Conservation (phyloP, 169 alveolate genomes). For the Eimeria acervulina region DNA sequence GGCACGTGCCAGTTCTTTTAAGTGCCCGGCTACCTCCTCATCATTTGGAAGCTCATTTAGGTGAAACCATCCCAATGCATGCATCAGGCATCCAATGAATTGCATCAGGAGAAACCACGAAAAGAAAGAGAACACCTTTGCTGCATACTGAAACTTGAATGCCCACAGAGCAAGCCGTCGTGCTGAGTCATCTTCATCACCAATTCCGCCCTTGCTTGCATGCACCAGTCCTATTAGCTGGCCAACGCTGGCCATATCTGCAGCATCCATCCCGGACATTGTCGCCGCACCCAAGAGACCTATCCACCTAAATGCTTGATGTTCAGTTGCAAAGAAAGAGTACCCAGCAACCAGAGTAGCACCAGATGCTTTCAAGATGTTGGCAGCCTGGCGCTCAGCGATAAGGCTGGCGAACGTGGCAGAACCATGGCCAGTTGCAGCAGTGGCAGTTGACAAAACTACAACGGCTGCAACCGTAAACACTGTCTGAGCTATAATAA, state of each 20-base stretch:
- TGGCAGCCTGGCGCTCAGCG: constrained; percentile 70
- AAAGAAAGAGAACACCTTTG: constrained; percentile 57
- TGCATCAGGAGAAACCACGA: constrained; percentile 56
- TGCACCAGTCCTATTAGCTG: constrained; percentile 57
- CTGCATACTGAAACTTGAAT: constrained; percentile 11
- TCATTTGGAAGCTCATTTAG: constrained; percentile 75
- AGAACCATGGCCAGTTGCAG: constrained; percentile 11
- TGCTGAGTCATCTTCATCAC: constrained; percentile 48
- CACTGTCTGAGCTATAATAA: constrained; percentile 13
- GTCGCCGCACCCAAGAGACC: constrained; percentile 51
- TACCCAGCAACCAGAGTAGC: constrained; percentile 64
- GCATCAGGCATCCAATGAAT: constrained; percentile 67
- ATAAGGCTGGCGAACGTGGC: constrained; percentile 55
- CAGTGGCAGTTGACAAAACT: constrained; percentile 38
- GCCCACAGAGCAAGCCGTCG: constrained; percentile 37
- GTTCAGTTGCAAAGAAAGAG: constrained; percentile 64
- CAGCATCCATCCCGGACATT: constrained; percentile 59
- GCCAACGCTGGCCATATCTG: constrained; percentile 54
- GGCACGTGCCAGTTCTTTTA: constrained; percentile 71
- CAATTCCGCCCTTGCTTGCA: constrained; percentile 30
- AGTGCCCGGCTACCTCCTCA: constrained; percentile 75
- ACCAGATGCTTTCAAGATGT: constrained; percentile 40
- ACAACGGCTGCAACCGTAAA: constrained; percentile 67
- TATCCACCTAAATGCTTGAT: constrained; percentile 63
- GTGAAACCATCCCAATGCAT: constrained; percentile 66